phyloP scores from a whole-genome alignment of 2,329 filamentous ascomycete species.

The Colletotrichum brevisporum region DNA sequence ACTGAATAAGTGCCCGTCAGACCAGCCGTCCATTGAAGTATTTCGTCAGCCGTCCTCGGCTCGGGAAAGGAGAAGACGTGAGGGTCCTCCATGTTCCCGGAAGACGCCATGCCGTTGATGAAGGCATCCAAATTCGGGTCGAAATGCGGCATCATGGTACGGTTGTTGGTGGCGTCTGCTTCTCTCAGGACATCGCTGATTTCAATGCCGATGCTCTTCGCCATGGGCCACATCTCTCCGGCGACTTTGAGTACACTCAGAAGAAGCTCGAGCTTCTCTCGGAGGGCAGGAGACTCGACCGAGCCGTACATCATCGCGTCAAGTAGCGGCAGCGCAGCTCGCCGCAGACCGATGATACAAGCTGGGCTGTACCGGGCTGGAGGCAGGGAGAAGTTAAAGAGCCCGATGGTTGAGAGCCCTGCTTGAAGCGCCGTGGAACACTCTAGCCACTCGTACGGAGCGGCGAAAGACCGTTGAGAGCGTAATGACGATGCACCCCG shows the following conservation, averaged over 20 bases:
- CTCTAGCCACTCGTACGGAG: slow-evolving; percentile 23
- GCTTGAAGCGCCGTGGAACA: slow-evolving; percentile 46
- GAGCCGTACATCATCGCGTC: slow-evolving; percentile 52
- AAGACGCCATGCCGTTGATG: slow-evolving; percentile 23
- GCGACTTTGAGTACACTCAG: slow-evolving; percentile 49
- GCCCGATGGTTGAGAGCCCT: slow-evolving; percentile 48
- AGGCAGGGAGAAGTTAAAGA: slow-evolving; percentile 50
- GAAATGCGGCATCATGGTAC: not conserved
- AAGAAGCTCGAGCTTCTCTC: slow-evolving; percentile 50
- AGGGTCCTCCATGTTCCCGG: not conserved
- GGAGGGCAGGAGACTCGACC: slow-evolving; percentile 48
- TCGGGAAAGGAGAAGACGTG: slow-evolving; percentile 21
- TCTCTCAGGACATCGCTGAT: slow-evolving; percentile 28
- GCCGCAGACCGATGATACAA: slow-evolving; percentile 43
- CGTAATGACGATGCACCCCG: not conserved
- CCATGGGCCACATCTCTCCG: slow-evolving; percentile 52
- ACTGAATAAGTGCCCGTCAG: slow-evolving; percentile 15
- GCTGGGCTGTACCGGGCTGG: slow-evolving; percentile 47
- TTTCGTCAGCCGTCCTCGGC: slow-evolving; percentile 16
- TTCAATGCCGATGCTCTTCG: slow-evolving; percentile 44
- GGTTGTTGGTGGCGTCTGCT: not conserved
- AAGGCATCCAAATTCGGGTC: slow-evolving; percentile 23
- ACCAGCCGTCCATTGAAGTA: slow-evolving; percentile 29
- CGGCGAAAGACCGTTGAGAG: not conserved
- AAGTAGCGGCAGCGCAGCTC: slow-evolving; percentile 49